Evolutionary conservation across 2,329 filamentous ascomycete genomes (phyloP).

Genomic region (Colletotrichum plurivorum): DNA sequence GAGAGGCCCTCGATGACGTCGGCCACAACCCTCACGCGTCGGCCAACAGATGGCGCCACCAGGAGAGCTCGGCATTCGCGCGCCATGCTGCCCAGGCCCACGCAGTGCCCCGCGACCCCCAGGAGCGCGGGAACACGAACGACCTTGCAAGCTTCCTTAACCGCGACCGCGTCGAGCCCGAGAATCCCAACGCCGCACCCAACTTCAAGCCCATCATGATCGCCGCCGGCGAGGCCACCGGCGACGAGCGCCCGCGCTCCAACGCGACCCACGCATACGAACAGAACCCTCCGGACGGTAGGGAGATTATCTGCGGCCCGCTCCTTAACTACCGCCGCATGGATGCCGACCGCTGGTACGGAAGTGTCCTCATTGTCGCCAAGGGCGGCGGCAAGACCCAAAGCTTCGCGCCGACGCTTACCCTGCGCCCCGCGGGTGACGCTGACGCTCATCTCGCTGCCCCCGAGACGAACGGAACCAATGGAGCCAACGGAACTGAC

Average conservation of each 20-base stretch:
- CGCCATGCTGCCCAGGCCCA: constrained; percentile 58
- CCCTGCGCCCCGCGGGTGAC: constrained; percentile 61
- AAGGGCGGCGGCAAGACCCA: constrained; percentile 76
- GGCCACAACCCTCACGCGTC: constrained; percentile 69
- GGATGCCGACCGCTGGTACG: constrained; percentile 80
- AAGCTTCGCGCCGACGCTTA: constrained; percentile 71
- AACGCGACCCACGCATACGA: constrained; percentile 35
- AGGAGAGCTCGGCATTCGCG: constrained; percentile 71
- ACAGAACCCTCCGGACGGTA: constrained; percentile 57
- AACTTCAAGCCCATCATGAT: constrained; percentile 65
- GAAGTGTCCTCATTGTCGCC: constrained; percentile 88
- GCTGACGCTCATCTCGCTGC: constrained; percentile 41
- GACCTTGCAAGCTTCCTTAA: constrained; percentile 72
- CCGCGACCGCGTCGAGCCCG: constrained; percentile 63
- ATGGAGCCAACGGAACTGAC: constrained; percentile 47
- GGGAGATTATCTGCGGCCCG: constrained; percentile 79
- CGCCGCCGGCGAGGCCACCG: constrained; percentile 55
- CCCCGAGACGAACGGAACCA: constrained; percentile 48
- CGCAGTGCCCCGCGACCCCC: constrained; percentile 55
- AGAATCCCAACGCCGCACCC: constrained; percentile 47
- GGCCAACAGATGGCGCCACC: constrained; percentile 72
- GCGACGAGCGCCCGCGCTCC: constrained; percentile 42
- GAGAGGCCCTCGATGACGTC: constrained; percentile 48
- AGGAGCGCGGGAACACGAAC: constrained; percentile 59
- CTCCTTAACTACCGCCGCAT: constrained; percentile 84